Conservation (phyloP, 2,329 filamentous ascomycete species). For the Cladorrhinum sp. region DNA sequence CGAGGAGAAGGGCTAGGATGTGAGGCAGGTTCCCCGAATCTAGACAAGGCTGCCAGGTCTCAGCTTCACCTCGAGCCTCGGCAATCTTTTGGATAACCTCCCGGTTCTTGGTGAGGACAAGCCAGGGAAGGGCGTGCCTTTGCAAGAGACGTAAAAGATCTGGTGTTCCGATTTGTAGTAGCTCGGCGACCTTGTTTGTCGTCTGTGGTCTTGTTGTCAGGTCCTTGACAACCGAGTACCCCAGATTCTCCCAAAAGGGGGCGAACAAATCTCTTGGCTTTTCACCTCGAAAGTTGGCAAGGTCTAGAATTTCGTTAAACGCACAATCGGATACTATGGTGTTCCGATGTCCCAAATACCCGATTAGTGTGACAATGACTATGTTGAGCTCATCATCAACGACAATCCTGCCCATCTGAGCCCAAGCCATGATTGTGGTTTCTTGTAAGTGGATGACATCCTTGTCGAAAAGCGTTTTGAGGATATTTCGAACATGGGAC, state of each 20-base stretch:
- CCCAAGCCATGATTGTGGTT: slow-evolving; percentile 80
- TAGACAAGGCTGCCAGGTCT: slow-evolving; percentile 55
- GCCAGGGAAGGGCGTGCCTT: slow-evolving; percentile 76
- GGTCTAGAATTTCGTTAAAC: slow-evolving; percentile 73
- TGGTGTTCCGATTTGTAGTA: slow-evolving; percentile 71
- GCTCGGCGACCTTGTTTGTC: slow-evolving; percentile 72
- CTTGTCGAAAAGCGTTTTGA: slow-evolving; percentile 70
- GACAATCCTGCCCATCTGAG: slow-evolving; percentile 74
- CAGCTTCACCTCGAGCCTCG: slow-evolving; percentile 67
- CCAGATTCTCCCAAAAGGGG: slow-evolving; percentile 86
- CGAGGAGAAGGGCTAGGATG: slow-evolving; percentile 57
- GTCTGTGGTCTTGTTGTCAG: slow-evolving; percentile 78
- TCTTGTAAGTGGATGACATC: slow-evolving; percentile 69
- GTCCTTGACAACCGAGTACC: slow-evolving; percentile 78
- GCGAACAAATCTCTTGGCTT: slow-evolving; percentile 69
- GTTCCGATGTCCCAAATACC: slow-evolving; percentile 83
- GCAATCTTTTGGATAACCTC: slow-evolving; percentile 81
- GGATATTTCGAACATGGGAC: slow-evolving; percentile 64
- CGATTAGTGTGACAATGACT: slow-evolving; percentile 76
- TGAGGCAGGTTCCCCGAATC: slow-evolving; percentile 55
- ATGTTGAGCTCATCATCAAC: slow-evolving; percentile 83
- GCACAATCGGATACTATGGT: slow-evolving; percentile 75
- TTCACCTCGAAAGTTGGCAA: slow-evolving; percentile 63
- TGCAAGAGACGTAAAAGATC: slow-evolving; percentile 76
- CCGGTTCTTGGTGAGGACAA: slow-evolving; percentile 73